Conservation (phyloP, 768 basidiomycete species). For the Rhizopogon vesiculosus region DNA sequence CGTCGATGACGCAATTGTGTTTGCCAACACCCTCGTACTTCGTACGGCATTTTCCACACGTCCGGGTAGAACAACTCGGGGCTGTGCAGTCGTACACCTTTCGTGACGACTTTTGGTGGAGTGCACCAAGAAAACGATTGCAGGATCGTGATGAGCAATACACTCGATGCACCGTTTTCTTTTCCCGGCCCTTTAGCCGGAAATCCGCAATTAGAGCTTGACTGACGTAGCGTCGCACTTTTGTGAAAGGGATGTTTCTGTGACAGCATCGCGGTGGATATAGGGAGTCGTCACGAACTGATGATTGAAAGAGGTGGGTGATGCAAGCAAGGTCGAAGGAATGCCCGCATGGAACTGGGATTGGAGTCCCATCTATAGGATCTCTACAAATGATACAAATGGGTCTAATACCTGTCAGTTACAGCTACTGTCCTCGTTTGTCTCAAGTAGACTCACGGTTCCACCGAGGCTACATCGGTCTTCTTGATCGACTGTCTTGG, state of each 20-base stretch:
- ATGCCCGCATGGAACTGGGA: conserved; percentile 21
- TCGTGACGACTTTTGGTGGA: conserved; percentile 16
- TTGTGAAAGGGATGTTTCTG: conserved; percentile 10
- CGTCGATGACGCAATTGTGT: not conserved
- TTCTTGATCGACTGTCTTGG: conserved; percentile 1
- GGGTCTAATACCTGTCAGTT: not conserved
- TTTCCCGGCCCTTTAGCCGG: conserved; percentile 16
- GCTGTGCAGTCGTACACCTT: conserved; percentile 2
- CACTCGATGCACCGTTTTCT: conserved; percentile 17
- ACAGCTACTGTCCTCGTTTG: not conserved
- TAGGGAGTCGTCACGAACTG: conserved; percentile 25
- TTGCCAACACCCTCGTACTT: conserved; percentile 1
- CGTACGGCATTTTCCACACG: conserved; percentile 4
- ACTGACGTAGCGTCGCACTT: conserved; percentile 13
- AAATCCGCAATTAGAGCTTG: conserved; percentile 6
- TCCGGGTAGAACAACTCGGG: conserved; percentile 5
- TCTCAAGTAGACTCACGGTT: not conserved
- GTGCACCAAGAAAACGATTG: conserved; percentile 22
- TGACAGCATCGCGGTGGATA: conserved; percentile 28
- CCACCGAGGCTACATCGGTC: not conserved
- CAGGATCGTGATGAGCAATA: conserved; percentile 22
- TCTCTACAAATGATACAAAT: conserved; percentile 21
- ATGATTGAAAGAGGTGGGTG: conserved; percentile 19
- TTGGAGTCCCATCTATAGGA: conserved; percentile 5
- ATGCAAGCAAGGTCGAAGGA: conserved; percentile 22